Evolutionary conservation across 148 eudicot species (phyloP).

Genomic region (Dianthus caryophyllus): DNA sequence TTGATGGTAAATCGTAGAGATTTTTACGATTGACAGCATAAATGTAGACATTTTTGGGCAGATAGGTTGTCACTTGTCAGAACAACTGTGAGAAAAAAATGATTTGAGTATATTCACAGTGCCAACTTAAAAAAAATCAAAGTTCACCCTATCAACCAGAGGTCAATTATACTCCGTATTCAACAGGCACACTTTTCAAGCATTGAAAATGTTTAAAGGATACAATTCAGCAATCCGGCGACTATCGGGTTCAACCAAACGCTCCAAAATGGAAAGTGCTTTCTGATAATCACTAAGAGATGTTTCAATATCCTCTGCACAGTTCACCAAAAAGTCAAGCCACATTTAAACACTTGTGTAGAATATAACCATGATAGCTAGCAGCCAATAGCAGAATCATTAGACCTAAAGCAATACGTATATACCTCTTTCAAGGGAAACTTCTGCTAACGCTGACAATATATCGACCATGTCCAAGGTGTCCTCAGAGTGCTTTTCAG

Average conservation of each 20-base stretch:
- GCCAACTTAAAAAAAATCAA: neutral
- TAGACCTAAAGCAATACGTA: neutral
- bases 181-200: neutral
- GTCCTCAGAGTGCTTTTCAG: constrained; percentile 61
- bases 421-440: constrained; percentile 87
- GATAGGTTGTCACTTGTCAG: neutral
- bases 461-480: constrained; percentile 85
- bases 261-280: constrained; percentile 78
- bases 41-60: neutral
- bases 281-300: constrained; percentile 83
- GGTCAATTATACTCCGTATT: no score
- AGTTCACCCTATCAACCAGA: neutral
- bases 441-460: constrained; percentile 89
- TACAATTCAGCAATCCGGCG: constrained; percentile 87
- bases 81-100: neutral
- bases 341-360: neutral
- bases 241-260: constrained; percentile 75
- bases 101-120: neutral
- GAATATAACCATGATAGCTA: neutral
- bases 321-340: constrained; percentile 12
- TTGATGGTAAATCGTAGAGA: neutral
- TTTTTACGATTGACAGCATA: neutral
- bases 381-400: neutral
- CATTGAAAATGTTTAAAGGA: constrained; percentile 35
- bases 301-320: constrained; percentile 89